Base-by-base conservation (phyloP, 352 stramenopile species). In the Pythium sukuiense region DNA sequence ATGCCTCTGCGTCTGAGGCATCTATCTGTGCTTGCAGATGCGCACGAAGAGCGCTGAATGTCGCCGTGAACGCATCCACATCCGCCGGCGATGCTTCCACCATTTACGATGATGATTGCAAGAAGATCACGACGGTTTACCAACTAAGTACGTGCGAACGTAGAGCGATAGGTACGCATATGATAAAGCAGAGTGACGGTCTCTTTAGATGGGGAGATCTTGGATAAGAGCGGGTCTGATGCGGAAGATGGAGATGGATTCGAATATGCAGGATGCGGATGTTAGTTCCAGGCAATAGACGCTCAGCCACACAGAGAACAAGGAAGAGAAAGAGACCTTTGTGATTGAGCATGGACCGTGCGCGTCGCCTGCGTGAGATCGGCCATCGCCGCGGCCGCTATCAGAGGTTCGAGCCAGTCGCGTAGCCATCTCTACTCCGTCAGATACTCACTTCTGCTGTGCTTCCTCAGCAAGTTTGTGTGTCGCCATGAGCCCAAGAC, bases 401-500 rank as follows among this genome's bases (percentile, higher is more conserved):
- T 46, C 81, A 89, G 59, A 89, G 81, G 81, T 86, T 26, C n/a
- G 49, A 37, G 39, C 1, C 13, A 18, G 6, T 43, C 4, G 2
- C 1, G 16, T 16, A 13, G 11, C 16, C 35, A 12, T 26, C 26
- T 39, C 53, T 32, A 9, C 59, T 33, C 5, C 37, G 1, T 69
- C 13, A 43, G 11, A 39, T 26, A 43, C 8, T 49, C n/a, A 13
- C 4, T 54, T 20, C 4, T n/a, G 41, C 41, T 20, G 4, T 55
- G 12, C 9, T 20, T 53, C 39, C 16, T 8, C 54, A 89, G 81
- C 74, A 90, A 88, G 56, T 90, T 90, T 30, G 59, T 54, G 16
- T 46, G 29, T 13, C 77, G 81, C 24, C 55, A 83, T 75, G 81
- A 79, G 46, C 77, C 76, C 12, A 88, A 87, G 58, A 85, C 79